Base-by-base conservation (phyloP, 73 alveolate species). In the Uronychia binucleata region DNA sequence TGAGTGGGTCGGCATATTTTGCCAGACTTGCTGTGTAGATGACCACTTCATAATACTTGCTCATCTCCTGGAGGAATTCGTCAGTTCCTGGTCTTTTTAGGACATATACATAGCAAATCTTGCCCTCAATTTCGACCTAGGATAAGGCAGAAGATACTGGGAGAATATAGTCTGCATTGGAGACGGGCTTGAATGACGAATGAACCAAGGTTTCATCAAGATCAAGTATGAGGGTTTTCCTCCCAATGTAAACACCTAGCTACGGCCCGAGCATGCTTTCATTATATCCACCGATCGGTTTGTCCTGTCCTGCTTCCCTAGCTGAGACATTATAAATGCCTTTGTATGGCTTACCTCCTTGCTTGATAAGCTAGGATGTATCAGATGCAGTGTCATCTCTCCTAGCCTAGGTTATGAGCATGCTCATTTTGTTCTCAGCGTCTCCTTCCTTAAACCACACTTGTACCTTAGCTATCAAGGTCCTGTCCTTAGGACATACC, bases 1-100 rank as follows among this genome's bases (percentile, higher is more conserved):
- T 83, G 59, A 97, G 88, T 0, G 98, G 96, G 28, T 85, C 96
- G 0, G 98, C 99, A 81, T 97, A 97, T 85, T 85, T 84, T 1
- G 91, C 67, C 46, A 85, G 46, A 58, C 90, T 77, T 26, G 92
- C 92, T 26, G 95, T 85, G 67, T 58, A 90, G 59, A 90, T 80
- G 0, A 90, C 92, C 0, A 90, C 78, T 57, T 90, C 96, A 74
- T 77, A 90, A 67, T 90, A 80, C 57, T 85, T 1, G 30, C 80
- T 28, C 58, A 90, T 27, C 67, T 82, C 80, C 78, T 86, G 59
- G 26, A 90, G 59, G 75, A 90, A 86, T 27, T 74, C 30, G 25
- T 80, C 91, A 26, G 86, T 86, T 0, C 89, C 90, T 30, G 96
- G 96, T 30, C 96, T 29, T 77, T 81, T 84, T 27, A 77, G 74